Percentiles rank a stretch among this genome's conserved stretches.
Evolutionary conservation across 306 rosid genomes (phyloP).

Genomic region (Casuarina equisetifolia): DNA sequence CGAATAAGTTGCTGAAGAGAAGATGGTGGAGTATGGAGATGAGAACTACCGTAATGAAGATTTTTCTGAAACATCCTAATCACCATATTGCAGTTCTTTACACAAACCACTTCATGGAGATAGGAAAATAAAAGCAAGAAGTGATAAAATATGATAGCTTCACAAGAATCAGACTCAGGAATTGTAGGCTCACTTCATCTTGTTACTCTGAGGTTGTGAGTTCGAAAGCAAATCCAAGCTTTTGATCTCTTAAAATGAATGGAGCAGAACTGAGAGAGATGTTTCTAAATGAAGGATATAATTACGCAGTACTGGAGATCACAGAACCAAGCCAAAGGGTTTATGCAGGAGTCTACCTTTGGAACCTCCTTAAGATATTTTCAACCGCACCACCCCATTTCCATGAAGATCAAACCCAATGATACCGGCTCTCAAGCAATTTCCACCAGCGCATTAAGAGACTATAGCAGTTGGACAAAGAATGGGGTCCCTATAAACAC

Average conservation of each 20-base stretch:
- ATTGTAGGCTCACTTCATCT: neutral
- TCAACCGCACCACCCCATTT: neutral
- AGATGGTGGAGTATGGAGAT: neutral
- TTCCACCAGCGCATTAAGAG: neutral
- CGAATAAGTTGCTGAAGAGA: constrained; percentile 27
- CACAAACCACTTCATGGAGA: neutral
- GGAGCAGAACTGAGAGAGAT: too few relatives aligned
- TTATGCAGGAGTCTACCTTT: neutral
- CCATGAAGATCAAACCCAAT: neutral
- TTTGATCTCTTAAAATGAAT: too few relatives aligned
- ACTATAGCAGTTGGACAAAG: neutral
- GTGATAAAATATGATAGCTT: neutral
- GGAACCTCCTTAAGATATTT: neutral
- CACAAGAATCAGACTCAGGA: neutral
- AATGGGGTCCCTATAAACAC: neutral
- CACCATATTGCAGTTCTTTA: constrained; percentile 7
- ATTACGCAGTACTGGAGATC: neutral
- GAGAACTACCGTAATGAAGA: neutral
- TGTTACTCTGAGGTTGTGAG: neutral
- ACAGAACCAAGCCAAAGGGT: neutral
- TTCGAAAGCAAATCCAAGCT: neutral
- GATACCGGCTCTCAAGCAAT: neutral
- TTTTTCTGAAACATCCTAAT: constrained; percentile 8
- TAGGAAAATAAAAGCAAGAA: neutral
- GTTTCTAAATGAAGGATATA: too few relatives aligned